These are phyloP conservation scores for Pittosporum tobira DNA, from an alignment of 129 eudicot genomes.

Conservation along the genomic window DNA sequence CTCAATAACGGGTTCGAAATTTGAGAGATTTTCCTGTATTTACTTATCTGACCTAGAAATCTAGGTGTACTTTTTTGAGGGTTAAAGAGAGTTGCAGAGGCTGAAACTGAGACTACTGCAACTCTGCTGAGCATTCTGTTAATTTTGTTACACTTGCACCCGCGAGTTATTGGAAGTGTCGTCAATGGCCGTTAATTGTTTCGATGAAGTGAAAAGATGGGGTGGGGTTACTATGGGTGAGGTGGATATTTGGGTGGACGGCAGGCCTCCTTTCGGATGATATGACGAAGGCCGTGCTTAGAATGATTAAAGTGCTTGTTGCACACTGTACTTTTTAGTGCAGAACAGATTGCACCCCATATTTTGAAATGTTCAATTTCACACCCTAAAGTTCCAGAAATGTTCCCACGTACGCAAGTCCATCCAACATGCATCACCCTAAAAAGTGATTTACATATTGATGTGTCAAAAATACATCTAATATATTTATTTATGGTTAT, in stretches of 20 bases:
- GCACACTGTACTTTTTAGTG: too few species aligned
- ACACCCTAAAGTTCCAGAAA: too few species aligned
- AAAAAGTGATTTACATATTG: too few species aligned
- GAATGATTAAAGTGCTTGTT: too few species aligned
- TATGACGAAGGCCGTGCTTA: too few species aligned
- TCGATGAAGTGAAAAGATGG: neutral
- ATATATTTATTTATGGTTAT: too few species aligned
- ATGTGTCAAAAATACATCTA: too few species aligned
- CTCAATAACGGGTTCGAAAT: slow-evolving; percentile 16
- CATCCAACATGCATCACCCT: too few species aligned
- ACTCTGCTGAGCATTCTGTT: slow-evolving; percentile 44
- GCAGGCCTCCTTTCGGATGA: too few species aligned
- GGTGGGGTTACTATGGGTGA: neutral
- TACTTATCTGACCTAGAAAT: slow-evolving; percentile 7
- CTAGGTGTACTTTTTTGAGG: slow-evolving; percentile 14
- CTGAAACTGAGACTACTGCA: slow-evolving; percentile 21
- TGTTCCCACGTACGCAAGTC: too few species aligned
- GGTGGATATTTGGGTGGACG: slow-evolving; percentile 30
- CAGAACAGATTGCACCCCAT: too few species aligned
- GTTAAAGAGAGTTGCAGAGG: slow-evolving; percentile 25
- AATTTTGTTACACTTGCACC: neutral
- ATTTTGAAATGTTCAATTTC: too few species aligned
- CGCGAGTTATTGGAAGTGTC: neutral
- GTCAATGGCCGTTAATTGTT: neutral
- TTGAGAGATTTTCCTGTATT: slow-evolving; percentile 13